Conservation (phyloP, 2,329 filamentous ascomycete species). For the Beauveria asiatica region DNA sequence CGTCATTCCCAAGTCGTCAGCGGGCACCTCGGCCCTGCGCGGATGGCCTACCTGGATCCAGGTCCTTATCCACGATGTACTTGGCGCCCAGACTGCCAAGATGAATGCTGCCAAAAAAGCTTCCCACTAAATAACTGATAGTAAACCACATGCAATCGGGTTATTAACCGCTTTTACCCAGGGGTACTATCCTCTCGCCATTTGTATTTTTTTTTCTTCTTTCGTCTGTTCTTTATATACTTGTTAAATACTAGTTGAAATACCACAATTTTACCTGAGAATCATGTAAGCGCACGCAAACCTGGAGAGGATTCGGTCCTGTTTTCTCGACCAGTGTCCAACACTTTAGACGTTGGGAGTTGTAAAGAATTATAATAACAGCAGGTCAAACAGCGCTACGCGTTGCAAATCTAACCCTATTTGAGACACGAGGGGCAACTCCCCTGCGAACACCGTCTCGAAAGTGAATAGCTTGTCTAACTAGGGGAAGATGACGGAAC, state of each 20-base stretch:
- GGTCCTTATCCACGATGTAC: constrained; percentile 13
- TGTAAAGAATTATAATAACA: background rate
- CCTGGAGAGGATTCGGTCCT: no score
- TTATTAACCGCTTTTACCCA: no score
- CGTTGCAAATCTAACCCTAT: no score
- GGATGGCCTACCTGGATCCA: constrained; percentile 26
- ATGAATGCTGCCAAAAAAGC: constrained; percentile 4
- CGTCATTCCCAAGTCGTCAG: constrained; percentile 25
- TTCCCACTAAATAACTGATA: no score
- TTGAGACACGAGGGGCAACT: no score
- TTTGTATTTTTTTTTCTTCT: background rate
- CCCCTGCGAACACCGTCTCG: no score
- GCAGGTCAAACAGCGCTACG: no score
- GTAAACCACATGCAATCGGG: no score
- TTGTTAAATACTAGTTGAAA: background rate
- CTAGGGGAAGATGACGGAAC: no score
- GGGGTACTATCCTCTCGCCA: background rate
- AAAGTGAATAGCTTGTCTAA: no score
- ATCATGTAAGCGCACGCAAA: background rate
- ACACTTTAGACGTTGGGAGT: background rate
- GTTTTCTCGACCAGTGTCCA: background rate
- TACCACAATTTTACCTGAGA: background rate
- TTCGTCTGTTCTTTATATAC: background rate
- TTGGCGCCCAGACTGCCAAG: constrained; percentile 5
- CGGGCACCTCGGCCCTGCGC: constrained; percentile 21